Percentiles rank a stretch among this genome's conserved stretches.
Evolutionary conservation across 2,329 filamentous ascomycete species (phyloP).

Genomic region (Boeremia exigua): DNA sequence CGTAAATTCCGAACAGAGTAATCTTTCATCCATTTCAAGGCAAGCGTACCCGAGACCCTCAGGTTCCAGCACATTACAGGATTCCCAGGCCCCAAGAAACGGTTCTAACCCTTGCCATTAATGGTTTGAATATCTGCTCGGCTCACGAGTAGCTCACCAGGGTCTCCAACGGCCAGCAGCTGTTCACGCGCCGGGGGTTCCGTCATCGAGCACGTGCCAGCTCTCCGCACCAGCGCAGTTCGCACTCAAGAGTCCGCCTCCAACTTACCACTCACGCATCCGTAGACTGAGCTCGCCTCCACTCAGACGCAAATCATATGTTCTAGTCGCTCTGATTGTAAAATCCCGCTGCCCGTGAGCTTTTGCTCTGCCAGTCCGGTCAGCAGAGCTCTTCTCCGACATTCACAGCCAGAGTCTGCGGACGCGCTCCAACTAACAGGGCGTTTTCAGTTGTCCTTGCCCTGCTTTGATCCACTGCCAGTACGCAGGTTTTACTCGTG

Average conservation of each 20-base stretch:
- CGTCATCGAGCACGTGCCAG: conserved; percentile 27
- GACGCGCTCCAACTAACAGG: neutral
- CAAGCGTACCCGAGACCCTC: neutral
- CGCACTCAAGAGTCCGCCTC: conserved; percentile 4
- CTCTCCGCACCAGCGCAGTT: conserved; percentile 21
- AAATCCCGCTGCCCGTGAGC: neutral
- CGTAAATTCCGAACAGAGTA: neutral
- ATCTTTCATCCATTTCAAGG: neutral
- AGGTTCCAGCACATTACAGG: neutral
- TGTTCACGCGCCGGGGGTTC: conserved; percentile 1
- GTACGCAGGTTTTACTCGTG: neutral
- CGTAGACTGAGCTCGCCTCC: neutral
- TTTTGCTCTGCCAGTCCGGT: neutral
- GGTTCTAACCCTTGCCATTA: neutral
- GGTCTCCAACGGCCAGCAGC: neutral
- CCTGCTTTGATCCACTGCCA: neutral
- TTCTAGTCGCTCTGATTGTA: neutral
- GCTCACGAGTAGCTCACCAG: neutral
- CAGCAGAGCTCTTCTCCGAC: neutral
- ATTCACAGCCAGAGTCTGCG: neutral
- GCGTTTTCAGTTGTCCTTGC: neutral
- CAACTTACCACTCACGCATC: conserved; percentile 13
- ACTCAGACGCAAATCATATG: neutral
- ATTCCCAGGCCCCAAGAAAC: neutral
- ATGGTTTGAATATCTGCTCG: neutral